Evolutionary conservation across 108 stramenopile genomes (phyloP).

Genomic region (Aurantiochytrium sp.): DNA sequence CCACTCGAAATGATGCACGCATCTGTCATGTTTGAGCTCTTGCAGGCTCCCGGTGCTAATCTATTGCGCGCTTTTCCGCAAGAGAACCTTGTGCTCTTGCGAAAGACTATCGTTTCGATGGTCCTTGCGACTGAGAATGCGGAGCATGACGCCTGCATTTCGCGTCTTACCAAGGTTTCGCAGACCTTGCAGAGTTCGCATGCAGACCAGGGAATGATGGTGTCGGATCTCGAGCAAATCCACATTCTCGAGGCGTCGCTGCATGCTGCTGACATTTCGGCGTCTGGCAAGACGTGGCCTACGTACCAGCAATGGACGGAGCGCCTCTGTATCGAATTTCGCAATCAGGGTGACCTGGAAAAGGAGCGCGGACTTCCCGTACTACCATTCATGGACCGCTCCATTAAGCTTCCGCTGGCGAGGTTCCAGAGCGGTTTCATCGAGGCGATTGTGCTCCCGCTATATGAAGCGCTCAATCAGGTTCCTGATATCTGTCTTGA

Average conservation of each 20-base stretch:
- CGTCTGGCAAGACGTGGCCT: conserved; percentile 23
- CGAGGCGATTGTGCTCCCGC: conserved; percentile 20
- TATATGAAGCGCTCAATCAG: neutral
- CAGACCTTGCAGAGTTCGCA: neutral
- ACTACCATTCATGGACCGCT: conserved; percentile 23
- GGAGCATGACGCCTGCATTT: neutral
- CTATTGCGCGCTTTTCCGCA: neutral
- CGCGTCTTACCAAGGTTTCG: neutral
- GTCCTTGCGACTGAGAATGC: conserved; percentile 26
- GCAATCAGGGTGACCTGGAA: conserved; percentile 29
- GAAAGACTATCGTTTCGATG: neutral
- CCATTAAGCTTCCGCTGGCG: conserved; percentile 1
- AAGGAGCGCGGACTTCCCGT: conserved; percentile 20
- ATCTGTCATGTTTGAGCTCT: conserved; percentile 18
- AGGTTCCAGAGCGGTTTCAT: conserved; percentile 23
- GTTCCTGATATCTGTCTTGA: neutral
- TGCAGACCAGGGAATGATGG: neutral
- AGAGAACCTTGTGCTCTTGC: neutral
- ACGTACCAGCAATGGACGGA: conserved; percentile 18
- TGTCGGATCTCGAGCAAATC: neutral
- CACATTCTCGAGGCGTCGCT: neutral
- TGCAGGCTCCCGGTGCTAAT: neutral
- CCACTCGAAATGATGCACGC: conserved; percentile 41
- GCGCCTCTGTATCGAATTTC: conserved; percentile 27
- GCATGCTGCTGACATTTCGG: conserved; percentile 36